A percentile compares a stretch with the other conserved stretches of the same genome.
These are phyloP conservation scores for Ilex paraguariensis DNA, from an alignment of 305 asterid species.

Conservation along the genomic window DNA sequence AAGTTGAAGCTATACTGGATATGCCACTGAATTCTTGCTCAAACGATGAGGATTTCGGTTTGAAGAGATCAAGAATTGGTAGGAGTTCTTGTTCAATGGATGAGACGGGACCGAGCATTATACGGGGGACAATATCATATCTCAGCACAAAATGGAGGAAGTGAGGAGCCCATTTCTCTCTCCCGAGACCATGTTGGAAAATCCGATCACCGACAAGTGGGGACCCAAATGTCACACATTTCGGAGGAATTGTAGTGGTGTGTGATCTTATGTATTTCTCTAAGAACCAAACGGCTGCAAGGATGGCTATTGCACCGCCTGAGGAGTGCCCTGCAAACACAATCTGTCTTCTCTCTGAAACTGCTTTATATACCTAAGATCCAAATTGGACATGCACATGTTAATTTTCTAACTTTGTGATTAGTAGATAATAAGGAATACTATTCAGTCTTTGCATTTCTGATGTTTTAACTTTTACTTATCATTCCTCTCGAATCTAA, in stretches of 20 bases:
- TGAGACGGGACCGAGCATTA: slow-evolving; percentile 59
- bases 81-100: slow-evolving; percentile 43
- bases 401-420: not conserved
- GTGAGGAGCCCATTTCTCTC: slow-evolving; percentile 62
- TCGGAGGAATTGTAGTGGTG: slow-evolving; percentile 26
- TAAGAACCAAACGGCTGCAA: slow-evolving; percentile 71
- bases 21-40: slow-evolving; percentile 18
- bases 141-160: slow-evolving; percentile 64
- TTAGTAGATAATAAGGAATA: too few relatives aligned
- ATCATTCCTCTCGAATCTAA: too few relatives aligned
- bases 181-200: slow-evolving; percentile 66
- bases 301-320: slow-evolving; percentile 65
- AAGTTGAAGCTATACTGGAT: slow-evolving; percentile 24
- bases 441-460: too few relatives aligned
- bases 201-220: slow-evolving; percentile 54
- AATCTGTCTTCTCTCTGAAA: slow-evolving; percentile 51
- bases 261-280: slow-evolving; percentile 49
- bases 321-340: slow-evolving; percentile 80
- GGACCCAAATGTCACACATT: slow-evolving; percentile 75
- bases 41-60: slow-evolving; percentile 33
- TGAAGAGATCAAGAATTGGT: slow-evolving; percentile 34
- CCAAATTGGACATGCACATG: not conserved
- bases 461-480: too few relatives aligned
- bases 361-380: slow-evolving; percentile 70
- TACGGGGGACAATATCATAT: slow-evolving; percentile 69